Evolutionary conservation across 2,329 filamentous ascomycete species (phyloP), one percentile per base, ranked within the genome.

Genomic region (Cytospora chrysosperma): DNA sequence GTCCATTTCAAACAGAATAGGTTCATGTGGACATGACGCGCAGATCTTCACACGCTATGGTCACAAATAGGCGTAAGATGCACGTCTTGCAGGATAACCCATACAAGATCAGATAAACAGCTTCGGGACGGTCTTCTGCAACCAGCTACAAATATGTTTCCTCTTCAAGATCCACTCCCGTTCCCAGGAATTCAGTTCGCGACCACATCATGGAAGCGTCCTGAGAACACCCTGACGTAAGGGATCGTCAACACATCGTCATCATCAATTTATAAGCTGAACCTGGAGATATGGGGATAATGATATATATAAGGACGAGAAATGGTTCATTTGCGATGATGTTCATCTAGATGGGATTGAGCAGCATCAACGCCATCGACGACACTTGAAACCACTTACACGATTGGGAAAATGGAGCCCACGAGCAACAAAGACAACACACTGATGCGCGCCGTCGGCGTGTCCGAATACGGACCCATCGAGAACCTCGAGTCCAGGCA

Each of bases 391-490:
- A 10, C 2, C 10, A 19, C 9, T 47, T 2, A 9, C 40, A 21
- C 3, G 19, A 19, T n/a, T 9, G 15, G 24, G 13, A 47, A 26
- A n/a, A 63, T 63, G 61, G 10, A 47, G 4, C 21, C 37, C 56
- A 30, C 51, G 19, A 21, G 13, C 54, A 34, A 8, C 30, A 56
- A 10, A 28, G n/a, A 24, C 28, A 15, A 43, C 13, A 50, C 61
- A n/a, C 7, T 24, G 21, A 71, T 71, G 67, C 54, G 65, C 34
- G 69, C 69, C n/a, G 66, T 71, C 21, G 70, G 70, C 37, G 67
- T 71, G 19, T 27, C 65, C 28, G 43, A 67, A 19, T 70, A 70
- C 34, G 70, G 70, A 3, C 57, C 70, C 37, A 56, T 68, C 19
- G 67, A 66, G 21, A 70, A 70, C 60, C 62, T 71, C 17, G 62